These are phyloP conservation scores for Diaporthe ampelina DNA, from an alignment of 2,329 filamentous ascomycete species.

Conservation along the genomic window DNA sequence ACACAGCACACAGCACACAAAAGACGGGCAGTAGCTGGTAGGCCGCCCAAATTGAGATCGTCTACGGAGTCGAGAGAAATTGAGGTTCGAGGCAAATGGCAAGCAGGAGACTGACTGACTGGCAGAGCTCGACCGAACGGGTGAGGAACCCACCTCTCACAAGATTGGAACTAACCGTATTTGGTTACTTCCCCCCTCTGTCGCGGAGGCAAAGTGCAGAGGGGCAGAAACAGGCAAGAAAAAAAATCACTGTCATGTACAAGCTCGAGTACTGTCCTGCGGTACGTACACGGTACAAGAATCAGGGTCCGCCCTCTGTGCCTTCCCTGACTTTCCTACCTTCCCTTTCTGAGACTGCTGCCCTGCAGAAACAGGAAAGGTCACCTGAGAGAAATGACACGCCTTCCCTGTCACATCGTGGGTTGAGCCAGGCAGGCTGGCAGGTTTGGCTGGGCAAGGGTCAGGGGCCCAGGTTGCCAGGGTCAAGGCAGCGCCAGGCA, in stretches of 20 bases:
- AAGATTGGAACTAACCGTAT: background rate
- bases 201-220: background rate
- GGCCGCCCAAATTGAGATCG: slow-evolving; percentile 28
- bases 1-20: slow-evolving; percentile 2
- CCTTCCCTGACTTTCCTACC: slow-evolving; percentile 4
- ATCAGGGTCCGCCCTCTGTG: slow-evolving; percentile 16
- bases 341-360: slow-evolving; percentile 26
- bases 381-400: slow-evolving; percentile 26
- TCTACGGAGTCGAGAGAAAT: slow-evolving; percentile 11
- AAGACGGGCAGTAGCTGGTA: background rate
- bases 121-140: slow-evolving; percentile 5
- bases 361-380: slow-evolving; percentile 23
- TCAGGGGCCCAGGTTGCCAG: background rate
- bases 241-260: background rate
- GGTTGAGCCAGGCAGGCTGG: background rate
- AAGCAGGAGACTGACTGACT: background rate
- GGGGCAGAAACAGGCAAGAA: background rate
- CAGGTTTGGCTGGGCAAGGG: slow-evolving; percentile 5
- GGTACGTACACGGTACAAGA: background rate
- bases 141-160: background rate
- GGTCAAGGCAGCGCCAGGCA: slow-evolving; percentile 15
- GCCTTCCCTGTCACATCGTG: slow-evolving; percentile 29
- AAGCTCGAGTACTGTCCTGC: background rate
- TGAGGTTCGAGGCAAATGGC: background rate
- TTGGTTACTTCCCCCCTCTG: background rate